Percentiles rank a stretch among this genome's conserved stretches.
These are phyloP conservation scores for Actinomortierella ambigua DNA, from an alignment of 371 early-diverging fungal species.

Conservation along the genomic window DNA sequence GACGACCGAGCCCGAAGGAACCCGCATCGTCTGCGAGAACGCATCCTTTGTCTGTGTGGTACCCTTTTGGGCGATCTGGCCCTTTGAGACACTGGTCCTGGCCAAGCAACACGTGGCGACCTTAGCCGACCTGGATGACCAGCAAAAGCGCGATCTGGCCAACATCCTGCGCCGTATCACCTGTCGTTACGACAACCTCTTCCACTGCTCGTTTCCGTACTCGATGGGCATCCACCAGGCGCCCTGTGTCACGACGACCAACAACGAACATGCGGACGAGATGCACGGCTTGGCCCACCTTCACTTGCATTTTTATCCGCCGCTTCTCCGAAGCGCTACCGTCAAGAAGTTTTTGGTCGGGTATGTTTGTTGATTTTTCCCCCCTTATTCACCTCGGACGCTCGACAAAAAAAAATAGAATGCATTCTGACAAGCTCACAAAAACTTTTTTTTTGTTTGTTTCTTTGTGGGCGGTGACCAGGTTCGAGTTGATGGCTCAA, in stretches of 20 bases:
- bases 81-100: constrained; percentile 89
- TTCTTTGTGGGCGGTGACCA: constrained; percentile 17
- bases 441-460: constrained; percentile 1
- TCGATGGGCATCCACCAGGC: constrained; percentile 94
- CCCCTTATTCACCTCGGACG: neutral
- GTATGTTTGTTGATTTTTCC: constrained; percentile 46
- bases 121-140: constrained; percentile 56
- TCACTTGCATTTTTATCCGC: constrained; percentile 95
- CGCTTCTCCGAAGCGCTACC: constrained; percentile 85
- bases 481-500: constrained; percentile 92
- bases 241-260: constrained; percentile 62
- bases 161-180: constrained; percentile 75
- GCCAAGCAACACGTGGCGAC: constrained; percentile 68
- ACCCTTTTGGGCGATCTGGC: constrained; percentile 97
- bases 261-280: constrained; percentile 50
- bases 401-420: neutral
- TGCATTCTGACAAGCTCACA: no score
- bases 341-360: constrained; percentile 97
- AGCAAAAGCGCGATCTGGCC: constrained; percentile 67
- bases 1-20: constrained; percentile 51
- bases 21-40: constrained; percentile 82
- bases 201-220: constrained; percentile 92
- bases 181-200: constrained; percentile 90
- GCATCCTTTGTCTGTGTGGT: constrained; percentile 80
- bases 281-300: constrained; percentile 64